A percentile compares a stretch with the other conserved stretches of the same genome.
Conservation (phyloP, 352 stramenopile genomes). For the Phytopythium helicoides region DNA sequence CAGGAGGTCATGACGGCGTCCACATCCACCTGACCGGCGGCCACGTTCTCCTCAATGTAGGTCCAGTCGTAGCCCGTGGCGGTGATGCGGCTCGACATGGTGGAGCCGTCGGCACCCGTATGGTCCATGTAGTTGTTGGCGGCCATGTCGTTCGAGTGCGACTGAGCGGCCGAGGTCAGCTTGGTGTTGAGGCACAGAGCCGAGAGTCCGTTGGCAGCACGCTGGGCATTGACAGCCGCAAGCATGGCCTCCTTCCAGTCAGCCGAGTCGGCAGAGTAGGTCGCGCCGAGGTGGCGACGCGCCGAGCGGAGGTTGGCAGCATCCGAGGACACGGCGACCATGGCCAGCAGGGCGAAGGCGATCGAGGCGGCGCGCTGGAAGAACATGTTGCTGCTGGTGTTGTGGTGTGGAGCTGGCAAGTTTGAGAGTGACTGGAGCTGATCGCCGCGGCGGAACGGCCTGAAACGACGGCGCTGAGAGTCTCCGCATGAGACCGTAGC, state of each 20-base stretch:
- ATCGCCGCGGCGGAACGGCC: too few relatives aligned
- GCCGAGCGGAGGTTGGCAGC: not conserved
- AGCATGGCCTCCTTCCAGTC: slow-evolving; percentile 29
- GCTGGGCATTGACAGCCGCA: slow-evolving; percentile 45
- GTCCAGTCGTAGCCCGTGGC: slow-evolving; percentile 38
- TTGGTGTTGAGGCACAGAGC: slow-evolving; percentile 41
- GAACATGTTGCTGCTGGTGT: slow-evolving; percentile 1
- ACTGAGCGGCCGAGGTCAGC: slow-evolving; percentile 18
- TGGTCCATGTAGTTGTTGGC: slow-evolving; percentile 41
- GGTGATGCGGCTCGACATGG: slow-evolving; percentile 38
- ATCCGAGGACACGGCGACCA: not conserved
- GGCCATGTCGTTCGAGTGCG: slow-evolving; percentile 40
- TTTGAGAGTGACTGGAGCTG: not conserved
- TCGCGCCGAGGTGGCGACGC: not conserved
- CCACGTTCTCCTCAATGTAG: slow-evolving; percentile 41
- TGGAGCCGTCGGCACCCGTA: slow-evolving; percentile 39
- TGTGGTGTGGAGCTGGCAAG: not conserved
- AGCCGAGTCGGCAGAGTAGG: slow-evolving; percentile 4
- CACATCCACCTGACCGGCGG: slow-evolving; percentile 31
- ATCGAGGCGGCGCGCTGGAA: not conserved
- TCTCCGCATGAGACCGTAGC: too few relatives aligned
- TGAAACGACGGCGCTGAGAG: too few relatives aligned
- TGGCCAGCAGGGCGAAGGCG: not conserved
- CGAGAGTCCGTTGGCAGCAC: slow-evolving; percentile 22
- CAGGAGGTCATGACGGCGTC: slow-evolving; percentile 32